Base-by-base conservation (phyloP, 192 early-diverging fungal species). In the Coemansia sp. region DNA sequence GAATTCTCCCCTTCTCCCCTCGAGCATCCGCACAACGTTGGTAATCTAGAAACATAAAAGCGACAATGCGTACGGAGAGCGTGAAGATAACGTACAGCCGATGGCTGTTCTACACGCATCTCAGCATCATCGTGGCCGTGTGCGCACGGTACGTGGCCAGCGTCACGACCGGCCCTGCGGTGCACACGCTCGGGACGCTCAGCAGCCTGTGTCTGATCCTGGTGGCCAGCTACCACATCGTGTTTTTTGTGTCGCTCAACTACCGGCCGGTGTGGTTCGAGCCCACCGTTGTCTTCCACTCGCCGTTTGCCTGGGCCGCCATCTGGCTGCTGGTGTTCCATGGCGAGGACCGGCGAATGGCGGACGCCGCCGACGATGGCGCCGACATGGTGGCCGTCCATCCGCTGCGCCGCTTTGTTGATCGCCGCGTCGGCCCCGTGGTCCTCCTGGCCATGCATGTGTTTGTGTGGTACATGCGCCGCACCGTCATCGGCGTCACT, bases 221-320 rank as follows among this genome's bases (percentile, higher is more conserved):
- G 44, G 76, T 83, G 18, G 43, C 72, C 26, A 70, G 59, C 44
- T 83, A 75, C 72, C 81, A 83, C 43, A 41, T 75, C 43, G 9
- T 67, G 18, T 83, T 78, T 57, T 78, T 78, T 53, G 45, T 78
- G 1, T 60, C 81, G 9, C 47, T 83, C 7, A 77, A 83, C 44
- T 78, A 69, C 58, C 50, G 38, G 16, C 76, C 74, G 0, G 32
- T 13, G 44, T 78, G 69, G 75, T 83, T 78, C 26, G 81, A 76
- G 57, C 60, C 53, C 7, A 71, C 73, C 0, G 75, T 78, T 11
- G 49, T 83, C 11, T 72, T 70, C 56, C 70, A 72, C 40, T 83
- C 81, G 66, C 81, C 81, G n/a, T 78, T 83, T 48, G 81, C 81
- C 12, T 78, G 76, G 75, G 81, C 76, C 9, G 72, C 72, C 9